Percentiles rank a stretch among this genome's conserved stretches.
These are phyloP conservation scores for Cyanodermella asteris DNA, from an alignment of 2,329 filamentous ascomycete species.

Conservation along the genomic window DNA sequence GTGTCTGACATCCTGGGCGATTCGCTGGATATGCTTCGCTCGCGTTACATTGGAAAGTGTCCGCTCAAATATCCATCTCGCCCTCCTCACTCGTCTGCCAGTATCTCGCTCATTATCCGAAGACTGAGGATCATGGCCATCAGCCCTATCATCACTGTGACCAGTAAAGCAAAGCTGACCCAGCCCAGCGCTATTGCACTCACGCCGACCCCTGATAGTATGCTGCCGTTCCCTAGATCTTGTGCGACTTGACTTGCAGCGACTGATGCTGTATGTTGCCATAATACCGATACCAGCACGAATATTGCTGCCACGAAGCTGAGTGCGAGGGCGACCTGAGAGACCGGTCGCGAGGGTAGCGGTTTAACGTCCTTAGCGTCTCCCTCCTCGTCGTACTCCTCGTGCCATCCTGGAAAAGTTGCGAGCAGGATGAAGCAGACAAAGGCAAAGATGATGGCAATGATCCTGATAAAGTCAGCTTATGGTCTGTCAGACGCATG, in stretches of 20 bases:
- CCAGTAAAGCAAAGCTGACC: conserved; percentile 85
- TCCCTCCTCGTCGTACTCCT: conserved; percentile 60
- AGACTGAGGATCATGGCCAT: conserved; percentile 2
- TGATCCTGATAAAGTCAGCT: conserved; percentile 50
- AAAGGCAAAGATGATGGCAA: conserved; percentile 93
- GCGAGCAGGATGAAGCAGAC: conserved; percentile 85
- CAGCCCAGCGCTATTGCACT: conserved; percentile 92
- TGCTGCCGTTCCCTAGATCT: conserved; percentile 75
- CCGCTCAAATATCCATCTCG: no score
- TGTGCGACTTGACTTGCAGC: conserved; percentile 84
- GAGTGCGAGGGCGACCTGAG: conserved; percentile 76
- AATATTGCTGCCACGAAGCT: conserved; percentile 55
- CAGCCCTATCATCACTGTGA: conserved; percentile 75
- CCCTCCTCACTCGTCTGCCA: no score
- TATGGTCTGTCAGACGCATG: conserved; percentile 1
- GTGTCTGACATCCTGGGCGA: no score
- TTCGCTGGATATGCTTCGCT: no score
- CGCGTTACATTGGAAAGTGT: no score
- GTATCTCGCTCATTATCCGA: no score
- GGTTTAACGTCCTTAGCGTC: conserved; percentile 81
- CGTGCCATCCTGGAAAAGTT: conserved; percentile 94
- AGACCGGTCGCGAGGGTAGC: conserved; percentile 79
- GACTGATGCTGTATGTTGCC: conserved; percentile 75
- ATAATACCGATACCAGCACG: conserved; percentile 39
- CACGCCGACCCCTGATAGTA: conserved; percentile 72